A percentile compares a stretch with the other conserved stretches of the same genome.
These are phyloP conservation scores for Podila minutissima DNA, from an alignment of 192 early-diverging fungal genomes.

Conservation along the genomic window DNA sequence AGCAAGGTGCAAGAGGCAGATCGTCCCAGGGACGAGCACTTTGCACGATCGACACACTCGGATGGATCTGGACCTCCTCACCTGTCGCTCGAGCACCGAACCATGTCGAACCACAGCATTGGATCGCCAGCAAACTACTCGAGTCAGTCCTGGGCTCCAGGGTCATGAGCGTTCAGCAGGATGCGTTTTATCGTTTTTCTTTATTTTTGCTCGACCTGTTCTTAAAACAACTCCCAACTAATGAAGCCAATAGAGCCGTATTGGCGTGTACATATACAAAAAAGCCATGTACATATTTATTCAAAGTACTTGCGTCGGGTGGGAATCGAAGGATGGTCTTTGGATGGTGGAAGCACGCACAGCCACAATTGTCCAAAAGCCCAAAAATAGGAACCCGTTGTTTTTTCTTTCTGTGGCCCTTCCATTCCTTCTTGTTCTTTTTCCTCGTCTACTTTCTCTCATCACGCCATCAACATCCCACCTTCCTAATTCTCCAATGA, in stretches of 20 bases:
- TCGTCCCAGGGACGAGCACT: slow-evolving; percentile 29
- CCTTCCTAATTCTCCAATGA: background rate
- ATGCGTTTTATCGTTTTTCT: background rate
- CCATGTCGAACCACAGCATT: slow-evolving; percentile 15
- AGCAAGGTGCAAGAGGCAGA: slow-evolving; percentile 16
- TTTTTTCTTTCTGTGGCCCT: background rate
- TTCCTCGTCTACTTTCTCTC: too few relatives aligned
- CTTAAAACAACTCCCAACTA: too few relatives aligned
- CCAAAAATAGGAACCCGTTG: background rate
- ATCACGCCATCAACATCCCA: background rate
- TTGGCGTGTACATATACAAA: too few relatives aligned
- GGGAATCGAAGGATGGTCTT: too few relatives aligned
- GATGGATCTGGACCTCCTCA: background rate
- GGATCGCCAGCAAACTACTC: slow-evolving; percentile 24
- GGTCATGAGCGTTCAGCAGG: background rate
- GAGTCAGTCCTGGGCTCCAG: slow-evolving; percentile 40
- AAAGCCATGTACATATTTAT: too few relatives aligned
- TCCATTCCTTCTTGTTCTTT: background rate
- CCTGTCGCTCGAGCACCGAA: slow-evolving; percentile 13
- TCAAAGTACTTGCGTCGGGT: too few relatives aligned
- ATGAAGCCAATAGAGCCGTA: too few relatives aligned
- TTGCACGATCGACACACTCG: background rate
- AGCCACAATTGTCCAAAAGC: background rate
- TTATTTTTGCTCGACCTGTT: background rate
- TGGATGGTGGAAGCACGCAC: background rate